phyloP scores from a whole-genome alignment of 140 eudicot species.

The Erigeron philadelphicus region DNA sequence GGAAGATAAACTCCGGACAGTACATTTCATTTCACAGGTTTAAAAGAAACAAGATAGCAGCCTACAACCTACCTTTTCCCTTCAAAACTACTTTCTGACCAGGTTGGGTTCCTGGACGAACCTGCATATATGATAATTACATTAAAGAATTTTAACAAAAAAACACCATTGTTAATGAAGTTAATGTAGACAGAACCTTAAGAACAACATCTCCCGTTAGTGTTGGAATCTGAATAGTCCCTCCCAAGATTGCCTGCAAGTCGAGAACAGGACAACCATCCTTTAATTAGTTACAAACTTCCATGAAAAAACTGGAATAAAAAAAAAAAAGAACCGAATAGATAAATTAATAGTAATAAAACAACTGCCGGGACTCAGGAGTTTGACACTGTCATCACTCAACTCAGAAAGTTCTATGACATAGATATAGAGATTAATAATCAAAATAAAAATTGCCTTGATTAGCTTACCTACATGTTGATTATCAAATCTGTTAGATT shows the following conservation, averaged over 20 bases:
- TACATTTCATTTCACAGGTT: not conserved
- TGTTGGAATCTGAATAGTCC: slow-evolving; percentile 92
- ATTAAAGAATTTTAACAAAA: slow-evolving; percentile 2
- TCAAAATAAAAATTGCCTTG: too few relatives aligned
- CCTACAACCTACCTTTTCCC: slow-evolving; percentile 57
- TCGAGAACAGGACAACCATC: not conserved
- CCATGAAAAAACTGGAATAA: not conserved
- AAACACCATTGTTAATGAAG: not conserved
- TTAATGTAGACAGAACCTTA: slow-evolving; percentile 45
- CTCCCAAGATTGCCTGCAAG: slow-evolving; percentile 85
- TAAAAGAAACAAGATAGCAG: not conserved
- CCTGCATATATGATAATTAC: slow-evolving; percentile 39
- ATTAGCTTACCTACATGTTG: too few relatives aligned
- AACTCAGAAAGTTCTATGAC: not conserved
- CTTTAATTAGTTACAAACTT: not conserved
- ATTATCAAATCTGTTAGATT: too few relatives aligned
- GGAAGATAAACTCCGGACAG: not conserved
- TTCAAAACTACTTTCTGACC: slow-evolving; percentile 85
- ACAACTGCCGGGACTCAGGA: not conserved
- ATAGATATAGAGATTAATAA: not conserved
- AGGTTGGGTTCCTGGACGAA: slow-evolving; percentile 93
- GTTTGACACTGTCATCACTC: not conserved
- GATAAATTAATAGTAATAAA: not conserved
- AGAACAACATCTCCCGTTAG: slow-evolving; percentile 92
- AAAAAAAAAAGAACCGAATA: not conserved